Base-by-base conservation (phyloP, 495 filamentous ascomycete genomes). In the Melanomma pulvis-pyrius region DNA sequence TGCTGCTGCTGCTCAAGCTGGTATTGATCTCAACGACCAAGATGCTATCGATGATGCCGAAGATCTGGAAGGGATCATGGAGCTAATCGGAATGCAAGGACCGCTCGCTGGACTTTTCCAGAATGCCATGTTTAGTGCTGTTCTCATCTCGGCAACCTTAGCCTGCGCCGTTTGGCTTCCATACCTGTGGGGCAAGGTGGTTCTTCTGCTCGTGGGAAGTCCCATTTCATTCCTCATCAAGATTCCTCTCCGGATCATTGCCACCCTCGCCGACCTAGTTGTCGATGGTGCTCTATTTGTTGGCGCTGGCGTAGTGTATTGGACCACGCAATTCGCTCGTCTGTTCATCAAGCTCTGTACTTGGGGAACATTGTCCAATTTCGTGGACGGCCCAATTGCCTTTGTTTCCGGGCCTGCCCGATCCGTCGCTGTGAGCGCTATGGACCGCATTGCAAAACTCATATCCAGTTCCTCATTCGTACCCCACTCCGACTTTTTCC, bases 61-160 rank as follows among this genome's bases (percentile, higher is more conserved):
- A 76, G 94, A 99, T 70, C 86, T 99, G n/a, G 94, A 99, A 74
- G 94, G 94, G 6, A 91, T 99, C 52, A 84, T 98, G 81, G 94
- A 99, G 73, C 83, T 99, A 12, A 88, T 99, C 34, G 94, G 94
- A 52, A 94, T 99, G 90, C 90, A 96, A 70, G 94, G 94, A 0
- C 96, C 96, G 1, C 79, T 98, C 2, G 87, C 89, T 36, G 92
- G 91, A 22, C 82, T 99, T 8, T 84, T 97, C 67, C 94, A 98
- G 73, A 98, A 98, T 67, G 92, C 88, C 36, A 88, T 96, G 41
- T 98, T 99, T 75, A 93, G 92, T 71, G 90, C 90, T 28, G 86
- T 97, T 60, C 82, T 99, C 22, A 90, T 99, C 15, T 90, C 91
- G 8, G 83, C 90, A 39, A 96, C 93, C 11, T 87, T 98, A 24